Base-by-base conservation (phyloP, 106 monocot genomes). In the Phalaenopsis equestris region DNA sequence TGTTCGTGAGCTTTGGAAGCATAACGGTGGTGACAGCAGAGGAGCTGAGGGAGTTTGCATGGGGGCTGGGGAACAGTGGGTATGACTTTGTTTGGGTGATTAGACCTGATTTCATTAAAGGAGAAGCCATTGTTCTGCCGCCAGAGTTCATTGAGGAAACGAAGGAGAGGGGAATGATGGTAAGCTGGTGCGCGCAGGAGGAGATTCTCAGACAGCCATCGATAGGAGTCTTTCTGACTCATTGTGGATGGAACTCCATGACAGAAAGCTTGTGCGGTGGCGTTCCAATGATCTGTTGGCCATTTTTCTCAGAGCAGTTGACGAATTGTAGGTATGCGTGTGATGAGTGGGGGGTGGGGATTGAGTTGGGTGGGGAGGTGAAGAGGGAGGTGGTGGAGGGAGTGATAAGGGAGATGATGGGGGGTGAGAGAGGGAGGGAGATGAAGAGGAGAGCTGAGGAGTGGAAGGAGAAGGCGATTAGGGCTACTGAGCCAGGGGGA, bases 161-260 rank as follows among this genome's bases (percentile, higher is more conserved):
- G 1, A 36, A 76, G 46, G 75, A 43, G 7, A 43, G 75, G 46
- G 41, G 18, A 18, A 1, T 61, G 41, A 42, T 81, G 56, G 72
- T 39, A 8, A 75, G 39, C 4, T 81, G 81, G 81, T 81, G 81
- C 41, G 55, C 30, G 15, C 81, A 81, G 37, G 81, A 57, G 42
- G 41, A 48, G 8, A 74, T 81, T 47, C 6, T 45, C 80, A 91
- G 68, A 45, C 89, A 94, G 19, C 58, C 19, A 36, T 75, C 91
- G 38, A 81, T 87, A 41, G 86, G 87, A 11, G 77, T 73, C 65
- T 91, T 91, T 82, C 41, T 93, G 81, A 91, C 87, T 1, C 93
- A 91, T 78, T 93, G 93, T 76, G 93, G 93, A 24, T 93, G 90
- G 93, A 93, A 93, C 64, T 93, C 93, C 17, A 91, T 84, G 72